Conservation (phyloP, 768 basidiomycete genomes). For the Suillus variegatus region DNA sequence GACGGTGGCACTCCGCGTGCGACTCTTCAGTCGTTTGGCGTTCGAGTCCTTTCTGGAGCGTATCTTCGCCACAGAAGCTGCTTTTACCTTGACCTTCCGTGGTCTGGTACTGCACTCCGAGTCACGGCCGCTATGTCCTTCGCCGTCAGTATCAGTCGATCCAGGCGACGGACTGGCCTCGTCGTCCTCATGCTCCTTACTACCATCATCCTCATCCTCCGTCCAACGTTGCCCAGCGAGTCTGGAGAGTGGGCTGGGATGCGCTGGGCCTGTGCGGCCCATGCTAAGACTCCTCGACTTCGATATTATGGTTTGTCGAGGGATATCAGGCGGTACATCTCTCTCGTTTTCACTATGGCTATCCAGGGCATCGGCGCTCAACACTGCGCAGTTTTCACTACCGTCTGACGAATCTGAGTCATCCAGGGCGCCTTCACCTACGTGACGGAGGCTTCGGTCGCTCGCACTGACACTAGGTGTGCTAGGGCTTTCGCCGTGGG, state of each 20-base stretch:
- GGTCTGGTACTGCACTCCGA: slow-evolving; percentile 16
- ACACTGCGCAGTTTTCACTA: slow-evolving; percentile 20
- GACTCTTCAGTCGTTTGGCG: slow-evolving; percentile 30
- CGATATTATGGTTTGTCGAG: slow-evolving; percentile 27
- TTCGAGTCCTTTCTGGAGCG: slow-evolving; percentile 33
- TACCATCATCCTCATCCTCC: slow-evolving; percentile 44
- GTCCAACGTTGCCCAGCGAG: slow-evolving; percentile 56
- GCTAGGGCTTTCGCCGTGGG: slow-evolving; percentile 34
- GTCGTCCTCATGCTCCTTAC: slow-evolving; percentile 45
- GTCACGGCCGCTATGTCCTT: slow-evolving; percentile 35
- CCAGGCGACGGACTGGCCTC: slow-evolving; percentile 56
- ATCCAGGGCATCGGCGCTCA: slow-evolving; percentile 14
- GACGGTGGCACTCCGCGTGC: slow-evolving; percentile 70
- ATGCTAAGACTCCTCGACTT: slow-evolving; percentile 38
- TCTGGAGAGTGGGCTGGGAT: slow-evolving; percentile 69
- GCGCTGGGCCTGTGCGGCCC: slow-evolving; percentile 32
- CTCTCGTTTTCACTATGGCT: slow-evolving; percentile 37
- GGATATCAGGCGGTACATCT: slow-evolving; percentile 15
- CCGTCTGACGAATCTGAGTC: slow-evolving; percentile 69
- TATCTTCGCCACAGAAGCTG: slow-evolving; percentile 32
- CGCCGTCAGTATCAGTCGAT: slow-evolving; percentile 65
- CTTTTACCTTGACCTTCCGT: slow-evolving; percentile 7
- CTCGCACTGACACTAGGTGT: slow-evolving; percentile 32
- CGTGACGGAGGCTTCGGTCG: slow-evolving; percentile 55
- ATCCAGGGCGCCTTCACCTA: slow-evolving; percentile 77